Evolutionary conservation across 176 grass and related monocot species (phyloP).

Genomic region (Lolium rigidum): DNA sequence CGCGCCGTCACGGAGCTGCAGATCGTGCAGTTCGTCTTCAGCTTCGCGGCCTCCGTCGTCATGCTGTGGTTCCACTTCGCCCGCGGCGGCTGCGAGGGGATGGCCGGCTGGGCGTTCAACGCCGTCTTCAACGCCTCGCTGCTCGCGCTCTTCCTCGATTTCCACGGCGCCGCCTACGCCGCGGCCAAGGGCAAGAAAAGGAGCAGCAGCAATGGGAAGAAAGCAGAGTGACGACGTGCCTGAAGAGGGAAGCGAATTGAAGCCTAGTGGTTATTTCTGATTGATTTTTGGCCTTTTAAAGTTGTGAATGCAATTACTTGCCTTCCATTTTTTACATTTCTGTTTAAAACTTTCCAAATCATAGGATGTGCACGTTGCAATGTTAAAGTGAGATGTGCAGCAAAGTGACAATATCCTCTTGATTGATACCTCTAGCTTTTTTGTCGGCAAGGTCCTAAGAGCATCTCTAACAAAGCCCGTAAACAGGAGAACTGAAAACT

Average conservation of each 20-base stretch:
- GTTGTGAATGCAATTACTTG: not conserved
- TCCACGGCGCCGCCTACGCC: constrained; percentile 69
- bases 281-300: not conserved
- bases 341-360: not conserved
- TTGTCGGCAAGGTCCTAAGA: too few relatives aligned
- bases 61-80: constrained; percentile 83
- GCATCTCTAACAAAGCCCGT: too few relatives aligned
- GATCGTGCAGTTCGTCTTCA: constrained; percentile 90
- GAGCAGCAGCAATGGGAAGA: not conserved
- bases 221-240: constrained; percentile 31
- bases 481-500: too few relatives aligned
- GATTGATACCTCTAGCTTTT: too few relatives aligned
- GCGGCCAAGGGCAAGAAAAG: constrained; percentile 53
- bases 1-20: constrained; percentile 87
- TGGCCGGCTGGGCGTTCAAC: constrained; percentile 86
- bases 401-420: too few relatives aligned
- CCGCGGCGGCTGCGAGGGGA: constrained; percentile 72
- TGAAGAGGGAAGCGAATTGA: not conserved
- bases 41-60: constrained; percentile 71
- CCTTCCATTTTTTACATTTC: not conserved
- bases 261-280: not conserved
- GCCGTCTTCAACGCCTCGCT: constrained; percentile 90
- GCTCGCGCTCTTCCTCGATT: constrained; percentile 82
- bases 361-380: not conserved
- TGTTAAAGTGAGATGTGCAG: too few relatives aligned